These are phyloP conservation scores for Tilletia walkeri DNA, from an alignment of 1,284 basidiomycete genomes.

Conservation along the genomic window DNA sequence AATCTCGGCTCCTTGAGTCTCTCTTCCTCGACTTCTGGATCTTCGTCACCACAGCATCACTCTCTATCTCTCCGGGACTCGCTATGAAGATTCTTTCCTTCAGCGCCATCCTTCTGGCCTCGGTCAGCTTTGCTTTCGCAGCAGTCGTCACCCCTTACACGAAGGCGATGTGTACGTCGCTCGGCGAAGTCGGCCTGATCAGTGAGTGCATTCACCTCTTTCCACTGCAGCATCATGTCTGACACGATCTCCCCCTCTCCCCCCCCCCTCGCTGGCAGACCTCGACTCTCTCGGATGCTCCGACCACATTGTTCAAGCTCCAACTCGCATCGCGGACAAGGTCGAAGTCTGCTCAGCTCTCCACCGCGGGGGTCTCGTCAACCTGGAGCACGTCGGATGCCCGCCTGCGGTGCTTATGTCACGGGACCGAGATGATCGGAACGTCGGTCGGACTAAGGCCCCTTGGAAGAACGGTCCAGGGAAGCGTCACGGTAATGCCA, in stretches of 20 bases:
- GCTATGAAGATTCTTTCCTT: no score
- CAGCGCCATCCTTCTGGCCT: background rate
- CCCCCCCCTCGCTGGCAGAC: background rate
- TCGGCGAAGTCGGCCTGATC: background rate
- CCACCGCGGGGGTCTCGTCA: background rate
- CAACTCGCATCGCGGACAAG: background rate
- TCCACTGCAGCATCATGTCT: no score
- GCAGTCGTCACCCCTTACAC: background rate
- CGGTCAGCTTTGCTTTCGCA: background rate
- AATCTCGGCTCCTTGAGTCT: no score
- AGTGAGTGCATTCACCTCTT: background rate
- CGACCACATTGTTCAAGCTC: no score
- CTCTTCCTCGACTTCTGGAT: no score
- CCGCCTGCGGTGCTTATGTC: no score
- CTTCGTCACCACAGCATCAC: no score
- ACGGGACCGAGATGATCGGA: background rate
- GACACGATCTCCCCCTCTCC: no score
- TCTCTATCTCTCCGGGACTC: no score
- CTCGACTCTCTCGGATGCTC: background rate
- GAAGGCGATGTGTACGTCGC: background rate
- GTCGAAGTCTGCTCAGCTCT: background rate
- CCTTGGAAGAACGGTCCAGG: no score
- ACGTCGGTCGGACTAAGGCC: background rate
- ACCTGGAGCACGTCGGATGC: background rate
- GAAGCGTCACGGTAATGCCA: no score